phyloP scores from a whole-genome alignment of 2,329 filamentous ascomycete species.

The Escovopsis weberi region DNA sequence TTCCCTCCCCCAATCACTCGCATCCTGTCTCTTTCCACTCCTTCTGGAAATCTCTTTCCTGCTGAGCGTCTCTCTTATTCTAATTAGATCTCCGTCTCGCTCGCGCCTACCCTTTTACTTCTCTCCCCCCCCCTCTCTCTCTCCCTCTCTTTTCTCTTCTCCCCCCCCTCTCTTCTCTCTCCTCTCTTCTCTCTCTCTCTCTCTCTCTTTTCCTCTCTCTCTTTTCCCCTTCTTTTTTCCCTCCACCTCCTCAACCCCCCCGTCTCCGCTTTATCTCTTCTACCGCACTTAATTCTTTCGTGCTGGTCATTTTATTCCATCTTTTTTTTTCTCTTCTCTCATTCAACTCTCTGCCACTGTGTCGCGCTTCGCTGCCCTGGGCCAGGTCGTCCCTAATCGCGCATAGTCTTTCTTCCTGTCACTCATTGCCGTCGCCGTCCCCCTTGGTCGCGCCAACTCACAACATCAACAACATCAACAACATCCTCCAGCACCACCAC shows the following conservation, averaged over 20 bases:
- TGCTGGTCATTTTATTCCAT: conserved; percentile 11
- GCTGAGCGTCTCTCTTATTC: too few relatives aligned
- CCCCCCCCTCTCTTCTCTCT: conserved; percentile 1
- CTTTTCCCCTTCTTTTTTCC: conserved; percentile 9
- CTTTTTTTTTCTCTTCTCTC: conserved; percentile 1
- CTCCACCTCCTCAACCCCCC: conserved; percentile 11
- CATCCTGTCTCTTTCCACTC: too few relatives aligned
- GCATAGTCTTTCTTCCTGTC: conserved; percentile 3
- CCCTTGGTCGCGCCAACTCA: not conserved
- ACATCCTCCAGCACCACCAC: not conserved
- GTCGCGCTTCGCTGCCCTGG: conserved; percentile 1
- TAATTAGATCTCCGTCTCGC: not conserved
- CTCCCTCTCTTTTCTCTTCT: not conserved
- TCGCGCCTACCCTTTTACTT: not conserved
- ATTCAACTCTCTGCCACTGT: not conserved
- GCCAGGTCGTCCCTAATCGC: conserved; percentile 7
- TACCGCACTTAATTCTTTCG: conserved; percentile 17
- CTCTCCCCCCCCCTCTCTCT: not conserved
- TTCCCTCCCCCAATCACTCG: too few relatives aligned
- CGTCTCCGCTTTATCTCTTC: conserved; percentile 10
- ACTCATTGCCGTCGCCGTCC: not conserved
- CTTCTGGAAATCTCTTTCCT: too few relatives aligned
- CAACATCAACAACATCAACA: conserved; percentile 1
- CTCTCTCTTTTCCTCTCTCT: conserved; percentile 7
- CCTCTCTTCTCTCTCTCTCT: conserved; percentile 8